These are phyloP conservation scores for Boletus rufocinnamomeus DNA, from an alignment of 768 basidiomycete genomes.

Conservation along the genomic window DNA sequence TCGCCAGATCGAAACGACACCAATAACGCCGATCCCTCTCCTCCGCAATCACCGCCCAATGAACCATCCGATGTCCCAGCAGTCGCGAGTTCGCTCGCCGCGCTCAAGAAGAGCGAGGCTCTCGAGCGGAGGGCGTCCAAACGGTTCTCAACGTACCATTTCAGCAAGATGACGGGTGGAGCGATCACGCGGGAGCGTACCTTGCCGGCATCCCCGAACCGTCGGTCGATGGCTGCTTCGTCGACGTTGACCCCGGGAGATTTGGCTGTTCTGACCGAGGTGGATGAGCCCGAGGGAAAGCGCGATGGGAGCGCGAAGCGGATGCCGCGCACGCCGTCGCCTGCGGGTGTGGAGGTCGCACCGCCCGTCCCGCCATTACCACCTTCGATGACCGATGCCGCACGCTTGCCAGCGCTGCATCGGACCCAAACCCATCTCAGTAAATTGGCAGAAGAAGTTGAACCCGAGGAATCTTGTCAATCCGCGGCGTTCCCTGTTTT, in stretches of 20 bases:
- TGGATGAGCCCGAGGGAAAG: conserved; percentile 50
- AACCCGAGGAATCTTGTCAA: conserved; percentile 21
- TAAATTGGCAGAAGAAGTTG: conserved; percentile 23
- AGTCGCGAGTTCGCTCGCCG: conserved; percentile 81
- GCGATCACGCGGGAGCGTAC: conserved; percentile 50
- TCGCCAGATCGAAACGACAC: conserved; percentile 25
- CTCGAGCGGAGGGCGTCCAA: conserved; percentile 93
- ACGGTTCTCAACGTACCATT: conserved; percentile 92
- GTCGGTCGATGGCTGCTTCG: conserved; percentile 67
- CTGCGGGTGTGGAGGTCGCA: conserved; percentile 21
- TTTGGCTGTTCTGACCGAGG: conserved; percentile 70
- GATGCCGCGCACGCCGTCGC: conserved; percentile 40
- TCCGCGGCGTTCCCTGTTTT: conserved; percentile 64
- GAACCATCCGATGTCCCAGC: conserved; percentile 53
- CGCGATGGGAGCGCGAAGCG: conserved; percentile 25
- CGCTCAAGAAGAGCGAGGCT: conserved; percentile 81
- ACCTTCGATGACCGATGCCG: conserved; percentile 45
- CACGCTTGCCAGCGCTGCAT: conserved; percentile 12
- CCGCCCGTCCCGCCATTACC: conserved; percentile 52
- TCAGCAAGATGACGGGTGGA: conserved; percentile 85
- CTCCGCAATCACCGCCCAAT: conserved; percentile 41
- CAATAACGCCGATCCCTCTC: conserved; percentile 33
- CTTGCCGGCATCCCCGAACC: conserved; percentile 50
- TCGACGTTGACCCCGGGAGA: conserved; percentile 68
- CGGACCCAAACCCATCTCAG: conserved; percentile 10